Percentiles rank a stretch among this genome's conserved stretches.
These are phyloP conservation scores for Pseudogymnoascus sp. DNA, from an alignment of 2,329 filamentous ascomycete genomes.

Conservation along the genomic window DNA sequence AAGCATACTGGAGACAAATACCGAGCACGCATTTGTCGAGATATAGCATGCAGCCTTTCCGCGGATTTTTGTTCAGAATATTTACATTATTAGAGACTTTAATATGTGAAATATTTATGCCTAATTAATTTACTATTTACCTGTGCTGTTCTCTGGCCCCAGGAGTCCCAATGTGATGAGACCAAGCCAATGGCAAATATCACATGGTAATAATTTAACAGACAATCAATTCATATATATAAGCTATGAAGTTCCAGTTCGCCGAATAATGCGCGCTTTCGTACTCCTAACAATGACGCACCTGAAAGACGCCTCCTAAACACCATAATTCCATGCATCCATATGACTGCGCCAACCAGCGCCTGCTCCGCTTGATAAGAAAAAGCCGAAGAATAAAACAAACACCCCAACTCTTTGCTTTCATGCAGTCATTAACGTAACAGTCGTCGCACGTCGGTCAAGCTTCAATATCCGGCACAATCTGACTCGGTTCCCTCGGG, in stretches of 20 bases:
- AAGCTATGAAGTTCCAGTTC: slow-evolving; percentile 4
- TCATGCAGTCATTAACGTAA: slow-evolving; percentile 11
- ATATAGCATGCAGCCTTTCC: neutral
- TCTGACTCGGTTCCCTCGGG: slow-evolving; percentile 25
- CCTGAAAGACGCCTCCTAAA: neutral
- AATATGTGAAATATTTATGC: neutral
- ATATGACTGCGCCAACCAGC: slow-evolving; percentile 11
- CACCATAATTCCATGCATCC: slow-evolving; percentile 15
- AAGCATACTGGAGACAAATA: neutral
- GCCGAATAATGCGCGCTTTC: slow-evolving; percentile 6
- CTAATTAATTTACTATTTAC: neutral
- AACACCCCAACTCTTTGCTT: slow-evolving; percentile 5
- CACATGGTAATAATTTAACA: slow-evolving; percentile 2
- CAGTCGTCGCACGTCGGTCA: slow-evolving; percentile 16
- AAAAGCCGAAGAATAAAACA: slow-evolving; percentile 10
- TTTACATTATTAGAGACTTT: neutral
- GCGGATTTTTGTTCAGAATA: neutral
- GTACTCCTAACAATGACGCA: slow-evolving; percentile 4
- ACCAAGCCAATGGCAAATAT: neutral
- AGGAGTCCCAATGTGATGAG: neutral
- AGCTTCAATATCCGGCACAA: slow-evolving; percentile 26
- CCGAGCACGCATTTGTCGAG: neutral
- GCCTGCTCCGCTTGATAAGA: neutral
- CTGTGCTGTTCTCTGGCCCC: neutral
- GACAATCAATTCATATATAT: slow-evolving; percentile 2